Conservation (phyloP, 2,329 filamentous ascomycete genomes). For the Paraphaeosphaeria sporulosa region DNA sequence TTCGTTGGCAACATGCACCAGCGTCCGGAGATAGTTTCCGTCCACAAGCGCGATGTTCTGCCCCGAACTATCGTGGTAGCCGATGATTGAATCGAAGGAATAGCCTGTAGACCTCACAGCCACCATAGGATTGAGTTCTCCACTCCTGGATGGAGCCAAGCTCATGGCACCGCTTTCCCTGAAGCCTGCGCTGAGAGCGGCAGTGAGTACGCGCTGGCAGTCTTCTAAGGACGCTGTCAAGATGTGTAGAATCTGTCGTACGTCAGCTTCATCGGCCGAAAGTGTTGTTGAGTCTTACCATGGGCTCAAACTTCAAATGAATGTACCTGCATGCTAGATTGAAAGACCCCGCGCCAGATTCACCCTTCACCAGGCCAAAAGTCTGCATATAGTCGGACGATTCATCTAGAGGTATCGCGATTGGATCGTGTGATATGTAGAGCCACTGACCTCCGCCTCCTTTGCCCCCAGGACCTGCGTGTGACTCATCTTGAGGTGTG, state of each 20-base stretch:
- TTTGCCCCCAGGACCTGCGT: constrained; percentile 79
- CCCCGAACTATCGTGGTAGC: constrained; percentile 54
- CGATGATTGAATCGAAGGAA: constrained; percentile 81
- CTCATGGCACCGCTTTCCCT: constrained; percentile 88
- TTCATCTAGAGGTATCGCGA: constrained; percentile 47
- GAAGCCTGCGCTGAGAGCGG: constrained; percentile 83
- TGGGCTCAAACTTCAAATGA: constrained; percentile 92
- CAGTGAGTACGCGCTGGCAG: constrained; percentile 77
- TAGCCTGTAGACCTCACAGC: constrained; percentile 86
- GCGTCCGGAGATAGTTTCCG: constrained; percentile 69
- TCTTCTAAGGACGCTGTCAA: constrained; percentile 77
- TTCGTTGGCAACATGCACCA: constrained; percentile 76
- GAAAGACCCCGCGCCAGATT: constrained; percentile 11
- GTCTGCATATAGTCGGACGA: constrained; percentile 26
- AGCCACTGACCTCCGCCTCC: constrained; percentile 81
- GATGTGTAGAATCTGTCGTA: constrained; percentile 81
- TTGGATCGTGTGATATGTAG: constrained; percentile 83
- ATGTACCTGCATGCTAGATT: constrained; percentile 58
- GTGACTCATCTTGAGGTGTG: constrained; percentile 33
- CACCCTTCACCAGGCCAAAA: constrained; percentile 50
- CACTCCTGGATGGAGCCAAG: constrained; percentile 52
- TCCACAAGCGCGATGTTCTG: constrained; percentile 62
- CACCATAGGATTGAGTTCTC: constrained; percentile 72
- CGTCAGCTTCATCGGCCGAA: constrained; percentile 26
- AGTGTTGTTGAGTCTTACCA: constrained; percentile 67